Base-by-base conservation (phyloP, 2,329 filamentous ascomycete genomes). In the Malbranchea zuffiana region DNA sequence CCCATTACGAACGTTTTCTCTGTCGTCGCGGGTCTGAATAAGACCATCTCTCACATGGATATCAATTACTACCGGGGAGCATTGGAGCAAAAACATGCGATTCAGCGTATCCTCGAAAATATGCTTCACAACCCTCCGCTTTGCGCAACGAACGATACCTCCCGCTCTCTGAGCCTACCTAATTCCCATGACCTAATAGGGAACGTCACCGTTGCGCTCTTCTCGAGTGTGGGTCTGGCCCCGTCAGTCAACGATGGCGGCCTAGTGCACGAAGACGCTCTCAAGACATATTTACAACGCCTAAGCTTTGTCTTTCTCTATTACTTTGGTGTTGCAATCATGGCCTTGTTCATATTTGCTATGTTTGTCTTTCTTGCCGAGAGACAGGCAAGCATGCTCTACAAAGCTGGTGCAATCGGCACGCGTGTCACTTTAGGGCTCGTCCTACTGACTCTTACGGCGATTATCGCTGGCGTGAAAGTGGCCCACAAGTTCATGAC, bases 291-390 rank as follows among this genome's bases (percentile, higher is more conserved):
- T 39, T 50, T 62, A 42, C 50, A 54, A 24, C 44, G 61, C 3
- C 44, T 62, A 7, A 52, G 45, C 1, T 61, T 63, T 44, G 60
- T 62, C 7, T 62, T 59, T 41, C 43, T 60, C 12, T 63, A 61
- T 39, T 62, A 57, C 43, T 62, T 63, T 32, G 32, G 51, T 12
- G 56, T 56, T 8, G 57, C 60, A 6, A 49, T 55, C 13, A 34
- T 60, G 13, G 47, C 53, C 3, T 58, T 62, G 56, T 47, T 51
- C 17, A 46, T 61, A 26, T 57, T 62, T 38, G 53, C 55, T 2
- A 44, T 47, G 11, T 61, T 62, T 40, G 41, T 50, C 10, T 30
- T 49, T 5, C 44, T 62, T 12, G 48, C 50, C 5, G 55, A 51
- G 5, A 52, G 58, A 38, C 37, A 43, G 7, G 42, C 40, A 16